Conservation (phyloP, 805 yeast genomes). For the Myxozyma vanderwaltii region DNA sequence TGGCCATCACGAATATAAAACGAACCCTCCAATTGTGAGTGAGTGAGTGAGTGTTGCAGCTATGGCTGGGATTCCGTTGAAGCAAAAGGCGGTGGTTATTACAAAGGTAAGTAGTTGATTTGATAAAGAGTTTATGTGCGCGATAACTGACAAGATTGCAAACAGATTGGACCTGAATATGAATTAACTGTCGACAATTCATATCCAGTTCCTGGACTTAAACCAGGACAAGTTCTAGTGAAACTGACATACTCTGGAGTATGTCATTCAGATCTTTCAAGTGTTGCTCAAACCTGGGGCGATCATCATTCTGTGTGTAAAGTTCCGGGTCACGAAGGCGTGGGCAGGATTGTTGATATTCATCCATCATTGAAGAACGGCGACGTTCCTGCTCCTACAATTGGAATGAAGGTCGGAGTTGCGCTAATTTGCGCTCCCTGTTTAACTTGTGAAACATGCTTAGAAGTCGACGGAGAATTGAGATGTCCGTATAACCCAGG, state of each 20-base stretch:
- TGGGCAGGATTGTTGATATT: slow-evolving; percentile 37
- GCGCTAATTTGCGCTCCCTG: slow-evolving; percentile 36
- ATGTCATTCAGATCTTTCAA: slow-evolving; percentile 50
- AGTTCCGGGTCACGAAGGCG: slow-evolving; percentile 43
- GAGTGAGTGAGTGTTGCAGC: no score
- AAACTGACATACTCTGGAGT: slow-evolving; percentile 47
- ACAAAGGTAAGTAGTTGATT: slow-evolving; percentile 14
- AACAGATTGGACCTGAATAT: slow-evolving; percentile 42
- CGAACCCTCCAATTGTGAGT: no score
- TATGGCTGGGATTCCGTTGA: slow-evolving; percentile 37
- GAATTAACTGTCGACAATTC: slow-evolving; percentile 41
- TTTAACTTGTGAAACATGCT: slow-evolving; percentile 30
- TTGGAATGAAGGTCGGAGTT: slow-evolving; percentile 39
- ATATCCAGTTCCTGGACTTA: slow-evolving; percentile 43
- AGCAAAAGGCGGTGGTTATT: slow-evolving; percentile 45
- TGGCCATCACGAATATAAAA: no score
- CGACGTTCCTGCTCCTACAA: slow-evolving; percentile 24
- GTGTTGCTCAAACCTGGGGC: slow-evolving; percentile 48
- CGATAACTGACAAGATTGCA: neutral
- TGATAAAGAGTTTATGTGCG: neutral
- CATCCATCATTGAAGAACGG: slow-evolving; percentile 34
- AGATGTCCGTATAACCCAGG: slow-evolving; percentile 10
- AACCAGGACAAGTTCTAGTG: slow-evolving; percentile 38
- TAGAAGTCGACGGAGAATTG: slow-evolving; percentile 29
- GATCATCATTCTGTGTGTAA: slow-evolving; percentile 33